Percentiles rank a stretch among this genome's conserved stretches.
Evolutionary conservation across 1,284 basidiomycete genomes (phyloP).

Genomic region (Caloboletus firmus): DNA sequence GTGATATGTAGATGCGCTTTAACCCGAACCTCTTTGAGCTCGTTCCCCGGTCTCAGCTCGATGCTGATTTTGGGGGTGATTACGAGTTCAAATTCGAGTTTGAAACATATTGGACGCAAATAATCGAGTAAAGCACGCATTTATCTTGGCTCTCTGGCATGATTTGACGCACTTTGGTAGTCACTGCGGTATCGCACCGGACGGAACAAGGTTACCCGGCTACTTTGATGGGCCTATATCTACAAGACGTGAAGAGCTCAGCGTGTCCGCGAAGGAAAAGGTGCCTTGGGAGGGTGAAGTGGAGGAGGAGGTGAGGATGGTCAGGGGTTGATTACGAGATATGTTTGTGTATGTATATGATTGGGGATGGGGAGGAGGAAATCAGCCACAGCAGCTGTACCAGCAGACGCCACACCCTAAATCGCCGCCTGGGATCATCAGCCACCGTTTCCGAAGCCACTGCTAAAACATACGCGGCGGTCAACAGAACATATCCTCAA

Average conservation of each 20-base stretch:
- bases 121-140: conserved; percentile 53
- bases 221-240: conserved; percentile 28
- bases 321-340: conserved; percentile 23
- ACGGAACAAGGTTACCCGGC: conserved; percentile 51
- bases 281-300: too few species aligned
- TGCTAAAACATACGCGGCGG: conserved; percentile 12
- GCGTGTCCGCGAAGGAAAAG: background rate
- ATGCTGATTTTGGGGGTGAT: conserved; percentile 80
- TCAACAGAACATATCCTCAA: conserved; percentile 8
- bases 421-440: conserved; percentile 30
- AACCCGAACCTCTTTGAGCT: conserved; percentile 81
- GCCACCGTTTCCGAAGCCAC: conserved; percentile 26
- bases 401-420: conserved; percentile 29
- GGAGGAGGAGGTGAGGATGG: background rate
- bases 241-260: background rate
- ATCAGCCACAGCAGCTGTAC: conserved; percentile 19
- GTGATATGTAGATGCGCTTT: conserved; percentile 80
- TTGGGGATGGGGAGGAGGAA: background rate
- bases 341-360: conserved; percentile 25
- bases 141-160: background rate
- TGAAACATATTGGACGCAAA: conserved; percentile 75
- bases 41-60: conserved; percentile 74
- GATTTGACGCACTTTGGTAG: conserved; percentile 35
- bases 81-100: conserved; percentile 79
- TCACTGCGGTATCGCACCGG: conserved; percentile 58